Evolutionary conservation across 495 filamentous ascomycete genomes (phyloP).

Genomic region (Neurospora intermedia): DNA sequence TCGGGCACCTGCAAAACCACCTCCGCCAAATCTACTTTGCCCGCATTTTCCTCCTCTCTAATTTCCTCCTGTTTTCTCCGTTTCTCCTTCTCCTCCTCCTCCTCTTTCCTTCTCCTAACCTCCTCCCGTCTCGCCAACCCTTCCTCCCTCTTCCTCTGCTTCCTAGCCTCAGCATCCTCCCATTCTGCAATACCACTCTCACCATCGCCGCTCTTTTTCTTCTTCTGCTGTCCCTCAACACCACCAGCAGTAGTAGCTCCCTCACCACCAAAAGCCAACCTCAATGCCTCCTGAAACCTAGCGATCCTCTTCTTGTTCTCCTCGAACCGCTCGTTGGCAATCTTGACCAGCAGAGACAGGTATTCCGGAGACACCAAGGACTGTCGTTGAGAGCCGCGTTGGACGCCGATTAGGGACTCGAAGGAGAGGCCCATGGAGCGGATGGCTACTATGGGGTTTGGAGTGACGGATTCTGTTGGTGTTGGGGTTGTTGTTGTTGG

Average conservation of each 20-base stretch:
- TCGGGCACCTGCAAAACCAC: slow-evolving; percentile 8
- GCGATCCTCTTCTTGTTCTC: slow-evolving; percentile 62
- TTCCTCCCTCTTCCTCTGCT: slow-evolving; percentile 51
- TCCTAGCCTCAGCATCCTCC: slow-evolving; percentile 49
- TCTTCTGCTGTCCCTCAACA: slow-evolving; percentile 6
- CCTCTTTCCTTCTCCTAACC: slow-evolving; percentile 6
- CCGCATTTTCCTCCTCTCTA: slow-evolving; percentile 1
- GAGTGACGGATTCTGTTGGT: slow-evolving; percentile 24
- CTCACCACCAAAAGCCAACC: slow-evolving; percentile 14
- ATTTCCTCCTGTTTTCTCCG: neutral
- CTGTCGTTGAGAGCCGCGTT: slow-evolving; percentile 23
- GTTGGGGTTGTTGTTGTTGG: neutral
- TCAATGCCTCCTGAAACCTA: slow-evolving; percentile 41
- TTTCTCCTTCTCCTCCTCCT: slow-evolving; percentile 1
- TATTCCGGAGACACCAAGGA: slow-evolving; percentile 45
- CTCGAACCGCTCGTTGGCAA: slow-evolving; percentile 67
- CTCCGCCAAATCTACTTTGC: slow-evolving; percentile 10
- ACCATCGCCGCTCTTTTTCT: slow-evolving; percentile 6
- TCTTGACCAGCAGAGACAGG: slow-evolving; percentile 49
- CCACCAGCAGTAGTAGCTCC: neutral
- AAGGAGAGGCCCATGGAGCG: slow-evolving; percentile 69
- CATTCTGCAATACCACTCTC: slow-evolving; percentile 18
- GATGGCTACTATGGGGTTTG: slow-evolving; percentile 66
- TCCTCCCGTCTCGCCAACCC: slow-evolving; percentile 42
- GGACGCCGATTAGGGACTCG: slow-evolving; percentile 64